Evolutionary conservation across 441 rosid species (phyloP).

Genomic region (Dalechampia spathulata): DNA sequence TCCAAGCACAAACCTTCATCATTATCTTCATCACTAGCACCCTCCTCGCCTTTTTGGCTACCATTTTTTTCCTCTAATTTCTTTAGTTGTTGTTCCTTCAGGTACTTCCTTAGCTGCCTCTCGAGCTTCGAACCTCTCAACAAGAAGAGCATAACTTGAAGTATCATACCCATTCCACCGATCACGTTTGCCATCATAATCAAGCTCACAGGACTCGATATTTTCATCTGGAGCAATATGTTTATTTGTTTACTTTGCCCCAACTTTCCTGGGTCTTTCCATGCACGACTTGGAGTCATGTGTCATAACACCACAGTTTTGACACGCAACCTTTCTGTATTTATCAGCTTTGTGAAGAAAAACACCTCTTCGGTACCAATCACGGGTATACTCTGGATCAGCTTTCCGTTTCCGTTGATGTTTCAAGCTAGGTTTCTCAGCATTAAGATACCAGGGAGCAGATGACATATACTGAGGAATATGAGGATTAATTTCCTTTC

Average conservation of each 20-base stretch:
- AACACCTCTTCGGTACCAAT: constrained; percentile 89
- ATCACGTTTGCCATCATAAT: constrained; percentile 75
- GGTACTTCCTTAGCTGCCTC: constrained; percentile 54
- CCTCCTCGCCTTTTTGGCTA: constrained; percentile 31
- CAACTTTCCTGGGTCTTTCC: constrained; percentile 63
- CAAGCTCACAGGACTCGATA: constrained; percentile 58
- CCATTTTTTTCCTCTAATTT: constrained; percentile 65
- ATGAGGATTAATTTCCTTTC: constrained; percentile 90
- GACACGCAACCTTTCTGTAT: constrained; percentile 78
- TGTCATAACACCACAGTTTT: constrained; percentile 81
- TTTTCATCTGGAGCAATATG: constrained; percentile 84
- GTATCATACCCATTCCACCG: constrained; percentile 75
- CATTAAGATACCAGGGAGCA: constrained; percentile 91
- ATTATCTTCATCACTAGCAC: constrained; percentile 43
- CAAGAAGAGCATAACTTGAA: constrained; percentile 41
- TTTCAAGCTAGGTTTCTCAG: constrained; percentile 79
- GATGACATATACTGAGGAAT: constrained; percentile 96
- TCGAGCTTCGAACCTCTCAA: constrained; percentile 62
- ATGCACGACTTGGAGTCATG: constrained; percentile 47
- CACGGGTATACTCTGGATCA: constrained; percentile 78
- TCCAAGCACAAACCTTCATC: constrained; percentile 61
- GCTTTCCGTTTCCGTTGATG: constrained; percentile 97
- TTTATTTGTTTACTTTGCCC: constrained; percentile 63
- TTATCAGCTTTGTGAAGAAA: constrained; percentile 58
- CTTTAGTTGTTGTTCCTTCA: constrained; percentile 61